These are phyloP conservation scores for Brassica juncea DNA, from an alignment of 345 rosid species.

Conservation along the genomic window DNA sequence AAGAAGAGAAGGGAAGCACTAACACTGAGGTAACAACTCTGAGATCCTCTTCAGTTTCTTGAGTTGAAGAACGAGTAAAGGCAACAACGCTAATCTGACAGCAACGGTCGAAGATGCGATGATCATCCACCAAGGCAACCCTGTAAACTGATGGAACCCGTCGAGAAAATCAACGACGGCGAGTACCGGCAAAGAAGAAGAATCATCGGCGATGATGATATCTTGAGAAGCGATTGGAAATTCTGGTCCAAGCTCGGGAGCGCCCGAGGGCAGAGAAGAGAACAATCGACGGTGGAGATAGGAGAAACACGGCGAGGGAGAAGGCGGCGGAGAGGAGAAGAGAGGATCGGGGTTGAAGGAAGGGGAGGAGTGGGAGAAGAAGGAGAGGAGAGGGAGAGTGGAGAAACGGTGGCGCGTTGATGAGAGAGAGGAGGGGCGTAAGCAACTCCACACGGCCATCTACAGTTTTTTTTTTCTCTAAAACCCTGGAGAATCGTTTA, in stretches of 20 bases:
- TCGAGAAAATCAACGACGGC: constrained; percentile 58
- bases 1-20: constrained; percentile 31
- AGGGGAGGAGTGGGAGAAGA: background rate
- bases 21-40: constrained; percentile 66
- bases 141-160: constrained; percentile 62
- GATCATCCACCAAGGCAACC: constrained; percentile 91
- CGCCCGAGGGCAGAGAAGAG: constrained; percentile 1
- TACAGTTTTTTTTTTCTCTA: background rate
- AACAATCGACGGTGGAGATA: constrained; percentile 1
- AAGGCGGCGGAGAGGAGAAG: constrained; percentile 8
- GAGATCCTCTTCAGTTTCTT: constrained; percentile 59
- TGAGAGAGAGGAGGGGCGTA: constrained; percentile 30
- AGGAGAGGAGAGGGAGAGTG: constrained; percentile 3
- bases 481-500: background rate
- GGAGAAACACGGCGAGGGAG: background rate
- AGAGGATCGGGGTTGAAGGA: constrained; percentile 3
- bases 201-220: constrained; percentile 36
- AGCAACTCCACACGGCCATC: constrained; percentile 25
- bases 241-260: background rate
- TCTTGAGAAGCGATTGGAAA: constrained; percentile 17
- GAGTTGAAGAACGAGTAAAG: constrained; percentile 67
- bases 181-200: constrained; percentile 60
- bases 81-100: constrained; percentile 64
- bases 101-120: constrained; percentile 77
- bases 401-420: constrained; percentile 32